Evolutionary conservation across 1,284 basidiomycete species (phyloP).

Genomic region (Sanghuangporus baumii): DNA sequence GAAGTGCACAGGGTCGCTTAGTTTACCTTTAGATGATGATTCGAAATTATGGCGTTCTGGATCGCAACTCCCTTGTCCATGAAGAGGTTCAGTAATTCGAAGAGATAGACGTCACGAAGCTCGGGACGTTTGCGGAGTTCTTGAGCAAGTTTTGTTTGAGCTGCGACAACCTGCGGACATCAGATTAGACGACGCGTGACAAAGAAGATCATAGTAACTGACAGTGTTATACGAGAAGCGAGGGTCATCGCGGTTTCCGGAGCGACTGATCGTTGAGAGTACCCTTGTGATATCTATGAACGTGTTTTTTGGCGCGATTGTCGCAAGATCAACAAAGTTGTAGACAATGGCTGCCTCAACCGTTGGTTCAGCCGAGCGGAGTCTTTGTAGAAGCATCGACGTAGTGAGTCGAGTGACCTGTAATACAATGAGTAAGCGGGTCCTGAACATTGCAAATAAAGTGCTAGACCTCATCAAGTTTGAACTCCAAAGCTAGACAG

Average conservation of each 20-base stretch:
- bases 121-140: constrained; percentile 70
- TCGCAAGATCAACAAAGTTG: constrained; percentile 86
- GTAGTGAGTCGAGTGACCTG: constrained; percentile 82
- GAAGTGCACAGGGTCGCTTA: constrained; percentile 6
- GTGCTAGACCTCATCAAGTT: constrained; percentile 66
- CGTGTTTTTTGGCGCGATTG: constrained; percentile 70
- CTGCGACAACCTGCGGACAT: constrained; percentile 62
- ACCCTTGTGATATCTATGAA: constrained; percentile 84
- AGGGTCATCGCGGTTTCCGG: constrained; percentile 80
- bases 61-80: constrained; percentile 90
- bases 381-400: constrained; percentile 88
- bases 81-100: constrained; percentile 82
- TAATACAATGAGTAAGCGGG: background rate
- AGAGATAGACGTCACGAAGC: constrained; percentile 75
- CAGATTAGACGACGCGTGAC: constrained; percentile 8
- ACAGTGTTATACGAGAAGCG: constrained; percentile 84
- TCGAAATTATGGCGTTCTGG: constrained; percentile 69
- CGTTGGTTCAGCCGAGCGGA: constrained; percentile 77
- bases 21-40: constrained; percentile 58
- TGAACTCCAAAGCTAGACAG: constrained; percentile 76
- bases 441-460: background rate
- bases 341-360: constrained; percentile 90
- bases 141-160: constrained; percentile 82
- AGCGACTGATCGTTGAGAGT: constrained; percentile 83
- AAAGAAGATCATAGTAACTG: constrained; percentile 8